These are phyloP conservation scores for Cercospora nicotianae DNA, from an alignment of 2,329 filamentous ascomycete species.

Conservation along the genomic window DNA sequence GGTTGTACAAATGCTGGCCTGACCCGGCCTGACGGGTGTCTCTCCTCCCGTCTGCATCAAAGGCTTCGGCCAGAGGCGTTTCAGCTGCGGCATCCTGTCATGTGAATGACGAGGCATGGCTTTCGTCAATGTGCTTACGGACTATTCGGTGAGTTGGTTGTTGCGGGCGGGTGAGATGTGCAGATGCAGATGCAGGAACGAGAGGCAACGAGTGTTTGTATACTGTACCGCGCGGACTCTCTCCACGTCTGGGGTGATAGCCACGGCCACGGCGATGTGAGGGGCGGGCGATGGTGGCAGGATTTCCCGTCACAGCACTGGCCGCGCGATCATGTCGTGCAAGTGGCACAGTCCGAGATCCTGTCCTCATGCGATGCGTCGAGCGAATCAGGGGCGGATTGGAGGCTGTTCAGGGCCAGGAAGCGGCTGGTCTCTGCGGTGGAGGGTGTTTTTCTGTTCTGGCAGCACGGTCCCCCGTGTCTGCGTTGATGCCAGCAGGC, in stretches of 20 bases:
- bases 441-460: background rate
- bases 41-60: slow-evolving; percentile 1
- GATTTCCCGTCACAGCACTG: background rate
- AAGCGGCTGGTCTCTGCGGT: slow-evolving; percentile 4
- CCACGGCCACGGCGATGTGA: background rate
- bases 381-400: slow-evolving; percentile 1
- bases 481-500: slow-evolving; percentile 3
- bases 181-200: background rate
- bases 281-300: background rate
- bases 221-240: background rate
- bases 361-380: background rate
- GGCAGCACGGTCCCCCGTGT: background rate
- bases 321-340: background rate
- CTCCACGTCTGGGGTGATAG: background rate
- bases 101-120: background rate
- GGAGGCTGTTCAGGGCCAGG: background rate
- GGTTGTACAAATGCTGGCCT: background rate
- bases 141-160: background rate
- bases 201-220: background rate
- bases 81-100: background rate
- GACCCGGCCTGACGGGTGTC: slow-evolving; percentile 2
- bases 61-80: background rate
- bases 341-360: background rate
- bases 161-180: background rate
- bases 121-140: background rate